These are phyloP conservation scores for Hypoxylon lienhwacheense DNA, from an alignment of 495 filamentous ascomycete genomes.

Conservation along the genomic window DNA sequence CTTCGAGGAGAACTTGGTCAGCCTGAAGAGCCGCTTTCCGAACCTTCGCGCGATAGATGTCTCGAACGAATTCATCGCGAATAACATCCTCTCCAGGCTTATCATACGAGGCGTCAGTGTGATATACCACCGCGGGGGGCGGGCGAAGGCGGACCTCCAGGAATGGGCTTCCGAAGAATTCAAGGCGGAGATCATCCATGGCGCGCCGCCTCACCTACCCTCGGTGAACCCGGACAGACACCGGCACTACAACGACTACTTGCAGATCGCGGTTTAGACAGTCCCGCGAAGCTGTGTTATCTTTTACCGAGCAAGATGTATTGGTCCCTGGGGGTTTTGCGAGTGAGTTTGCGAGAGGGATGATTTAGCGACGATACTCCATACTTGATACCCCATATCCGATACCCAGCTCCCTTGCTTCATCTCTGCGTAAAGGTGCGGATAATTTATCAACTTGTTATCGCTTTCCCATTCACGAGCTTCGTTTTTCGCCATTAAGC, in stretches of 20 bases:
- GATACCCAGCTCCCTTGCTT: too few species aligned
- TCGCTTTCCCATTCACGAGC: too few species aligned
- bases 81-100: constrained; percentile 20
- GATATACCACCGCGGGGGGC: constrained; percentile 22
- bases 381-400: too few species aligned
- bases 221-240: constrained; percentile 14
- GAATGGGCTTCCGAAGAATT: constrained; percentile 25
- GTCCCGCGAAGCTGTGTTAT: background rate
- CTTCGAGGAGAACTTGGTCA: constrained; percentile 12
- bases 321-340: too few species aligned
- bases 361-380: too few species aligned
- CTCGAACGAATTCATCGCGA: constrained; percentile 14
- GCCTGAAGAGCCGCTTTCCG: constrained; percentile 27
- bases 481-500: too few species aligned
- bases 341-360: too few species aligned
- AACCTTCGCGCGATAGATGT: constrained; percentile 31
- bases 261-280: background rate
- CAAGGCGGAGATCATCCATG: constrained; percentile 10
- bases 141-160: constrained; percentile 3
- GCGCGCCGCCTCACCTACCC: constrained; percentile 7
- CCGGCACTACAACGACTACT: background rate
- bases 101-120: constrained; percentile 23
- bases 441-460: too few species aligned
- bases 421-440: too few species aligned
- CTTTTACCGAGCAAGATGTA: background rate